These are phyloP conservation scores for Chimonanthus praecox DNA, from an alignment of 164 flowering plant genomes.

Conservation along the genomic window DNA sequence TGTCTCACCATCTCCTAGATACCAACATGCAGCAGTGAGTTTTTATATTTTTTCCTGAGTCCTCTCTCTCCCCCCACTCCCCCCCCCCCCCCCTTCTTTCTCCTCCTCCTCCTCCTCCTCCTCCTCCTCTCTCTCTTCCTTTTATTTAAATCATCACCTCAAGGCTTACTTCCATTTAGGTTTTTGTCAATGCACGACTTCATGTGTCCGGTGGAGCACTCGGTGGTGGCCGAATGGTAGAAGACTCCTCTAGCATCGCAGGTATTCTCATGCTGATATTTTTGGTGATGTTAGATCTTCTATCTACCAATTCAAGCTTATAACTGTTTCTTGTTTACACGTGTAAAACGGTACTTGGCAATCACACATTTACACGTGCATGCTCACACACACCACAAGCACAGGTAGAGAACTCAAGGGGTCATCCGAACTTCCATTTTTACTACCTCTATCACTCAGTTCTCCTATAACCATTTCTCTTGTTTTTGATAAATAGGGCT, in stretches of 20 bases:
- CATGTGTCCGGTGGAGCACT: constrained; percentile 99
- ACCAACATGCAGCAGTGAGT: constrained; percentile 98
- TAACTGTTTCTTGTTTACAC: not conserved
- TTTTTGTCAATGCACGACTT: constrained; percentile 28
- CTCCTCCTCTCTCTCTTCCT: too few species aligned
- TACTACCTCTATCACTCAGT: too few species aligned
- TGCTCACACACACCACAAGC: too few species aligned
- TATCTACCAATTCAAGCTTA: not conserved
- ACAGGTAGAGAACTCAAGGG: too few species aligned
- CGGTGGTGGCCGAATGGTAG: constrained; percentile 99
- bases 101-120: too few species aligned
- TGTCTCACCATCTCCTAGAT: constrained; percentile 91
- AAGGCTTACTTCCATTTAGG: not conserved
- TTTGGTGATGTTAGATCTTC: not conserved
- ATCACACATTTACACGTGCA: not conserved
- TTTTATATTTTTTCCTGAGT: too few species aligned
- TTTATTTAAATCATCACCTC: not conserved
- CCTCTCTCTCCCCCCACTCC: too few species aligned
- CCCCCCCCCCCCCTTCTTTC: too few species aligned
- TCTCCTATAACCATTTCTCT: too few species aligned
- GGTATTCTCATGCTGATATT: constrained; percentile 33
- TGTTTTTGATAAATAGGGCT: too few species aligned
- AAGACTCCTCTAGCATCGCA: constrained; percentile 97
- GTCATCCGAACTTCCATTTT: too few species aligned
- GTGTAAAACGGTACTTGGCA: not conserved